Evolutionary conservation across 805 yeast genomes (phyloP), one percentile per base, ranked within the genome.

Genomic region (Lachancea dasiensis): DNA sequence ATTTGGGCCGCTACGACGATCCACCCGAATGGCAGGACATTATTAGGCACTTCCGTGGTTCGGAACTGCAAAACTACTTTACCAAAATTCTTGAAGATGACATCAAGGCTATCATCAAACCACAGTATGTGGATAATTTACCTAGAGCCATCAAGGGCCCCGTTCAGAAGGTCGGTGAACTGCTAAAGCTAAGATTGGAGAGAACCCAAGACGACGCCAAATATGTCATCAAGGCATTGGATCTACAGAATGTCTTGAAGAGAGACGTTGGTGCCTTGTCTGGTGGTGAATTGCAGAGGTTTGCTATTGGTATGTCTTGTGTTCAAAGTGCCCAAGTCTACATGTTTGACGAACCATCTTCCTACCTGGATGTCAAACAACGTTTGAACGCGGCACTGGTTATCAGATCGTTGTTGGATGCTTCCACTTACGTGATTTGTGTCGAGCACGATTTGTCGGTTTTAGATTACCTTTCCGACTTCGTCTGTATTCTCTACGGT

Each of bases 371-470:
- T 75, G 97, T 92, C 50, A 92, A 92, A 68, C 98, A 92, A 69
- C 90, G 98, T 78, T 77, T 92, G 65, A 84, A 92, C 55, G 98
- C 99, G 40, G 99, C 98, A 42, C 79, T 78, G 63, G 82, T 86
- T 58, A 92, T 92, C 53, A 81, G 99, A 67, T 79, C 92, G 14
- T 69, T 92, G 49, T 71, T 92, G 55, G 72, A 67, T 41, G 76
- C 90, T 32, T 76, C 87, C 32, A 72, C 75, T 20, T 92, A 90
- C 58, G 92, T 92, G 49, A 92, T 92, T 57, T 89, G 90, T 63
- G 99, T 92, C 45, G 99, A 92, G 74, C 99, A 92, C 72, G 99
- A 92, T 76, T 74, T 92, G 67, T 89, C 97, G 3, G 98, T 92
- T 19, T 72, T 92, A 66, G 99, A 92, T 71, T 92, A 92, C 64